Evolutionary conservation across 2,329 filamentous ascomycete species (phyloP), one percentile per base, ranked within the genome.

Genomic region (Fusarium globosum): DNA sequence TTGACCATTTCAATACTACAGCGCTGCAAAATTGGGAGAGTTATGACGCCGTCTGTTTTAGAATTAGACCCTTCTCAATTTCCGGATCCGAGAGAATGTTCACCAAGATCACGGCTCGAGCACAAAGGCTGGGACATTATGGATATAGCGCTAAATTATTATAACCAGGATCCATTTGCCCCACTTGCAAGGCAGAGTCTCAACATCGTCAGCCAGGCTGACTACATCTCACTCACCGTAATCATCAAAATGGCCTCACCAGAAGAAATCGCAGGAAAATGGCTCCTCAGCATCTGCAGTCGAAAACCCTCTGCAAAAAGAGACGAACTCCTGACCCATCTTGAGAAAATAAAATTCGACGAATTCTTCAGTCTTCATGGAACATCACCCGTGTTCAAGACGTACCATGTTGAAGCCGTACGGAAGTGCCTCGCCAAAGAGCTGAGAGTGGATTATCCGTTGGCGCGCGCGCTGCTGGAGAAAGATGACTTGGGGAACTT

Each of bases 271-370:
- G 69, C 69, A 1, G 69, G 69, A 7, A 53, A 65, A 42, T 71
- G 69, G 69, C 52, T 71, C 0, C 21, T 71, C 11, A 43, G 18
- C 30, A 39, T 71, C 8, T 72, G 58, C 28, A 67, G 57, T 6
- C n/a, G 15, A 1, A 7, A 43, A 0, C n/a, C 26, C 4, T 46
- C 46, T 4, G 6, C 13, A 14, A 6, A 58, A 14, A 55, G 23
- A n/a, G 62, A 60, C 4, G 35, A 58, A 8, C 7, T 53, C 0
- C 38, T 72, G 10, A 69, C 69, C 15, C 14, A 21, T 0, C 69
- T 71, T 4, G 69, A 71, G 21, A 43, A 39, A 2, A 15, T 61
- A 7, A 72, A 72, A 10, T 41, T 72, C 12, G 48, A 72, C 11
- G 69, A 72, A 23, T 72, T 72, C 39, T 69, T 72, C 20, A 8